These are phyloP conservation scores for Alternaria sp. DNA, from an alignment of 2,329 filamentous ascomycete species.

Conservation along the genomic window DNA sequence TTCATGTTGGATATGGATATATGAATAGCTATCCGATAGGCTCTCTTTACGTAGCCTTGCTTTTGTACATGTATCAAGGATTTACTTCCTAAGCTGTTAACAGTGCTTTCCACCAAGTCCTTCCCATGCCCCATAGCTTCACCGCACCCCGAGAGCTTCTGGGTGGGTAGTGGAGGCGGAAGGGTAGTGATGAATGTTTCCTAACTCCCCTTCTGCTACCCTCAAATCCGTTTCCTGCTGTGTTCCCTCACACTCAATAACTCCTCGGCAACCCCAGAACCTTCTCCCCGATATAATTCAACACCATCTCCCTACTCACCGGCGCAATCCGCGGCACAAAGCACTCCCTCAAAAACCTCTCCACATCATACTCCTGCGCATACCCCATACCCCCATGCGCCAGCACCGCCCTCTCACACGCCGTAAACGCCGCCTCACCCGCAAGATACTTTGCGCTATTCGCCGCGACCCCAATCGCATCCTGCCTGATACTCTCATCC, in stretches of 20 bases:
- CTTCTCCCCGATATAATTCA: slow-evolving; percentile 75
- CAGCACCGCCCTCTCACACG: slow-evolving; percentile 64
- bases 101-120: too few relatives aligned
- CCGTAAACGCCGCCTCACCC: slow-evolving; percentile 66
- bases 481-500: slow-evolving; percentile 22
- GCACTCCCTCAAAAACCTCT: slow-evolving; percentile 65
- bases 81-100: not conserved
- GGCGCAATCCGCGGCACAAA: slow-evolving; percentile 67
- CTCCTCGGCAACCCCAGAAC: slow-evolving; percentile 71
- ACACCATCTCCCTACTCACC: slow-evolving; percentile 73
- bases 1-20: not conserved
- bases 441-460: slow-evolving; percentile 66
- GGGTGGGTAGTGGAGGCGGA: too few relatives aligned
- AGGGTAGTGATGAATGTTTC: too few relatives aligned
- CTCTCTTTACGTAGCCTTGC: not conserved
- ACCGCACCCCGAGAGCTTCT: too few relatives aligned
- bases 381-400: slow-evolving; percentile 69
- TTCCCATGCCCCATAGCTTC: too few relatives aligned
- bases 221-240: too few relatives aligned
- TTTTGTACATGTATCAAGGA: not conserved
- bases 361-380: slow-evolving; percentile 68
- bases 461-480: slow-evolving; percentile 61
- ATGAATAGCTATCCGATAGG: not conserved
- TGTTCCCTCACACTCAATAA: slow-evolving; percentile 51
- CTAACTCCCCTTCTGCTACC: too few relatives aligned